Evolutionary conservation across 2,329 filamentous ascomycete species (phyloP).

Genomic region (Exophiala oligosperma): DNA sequence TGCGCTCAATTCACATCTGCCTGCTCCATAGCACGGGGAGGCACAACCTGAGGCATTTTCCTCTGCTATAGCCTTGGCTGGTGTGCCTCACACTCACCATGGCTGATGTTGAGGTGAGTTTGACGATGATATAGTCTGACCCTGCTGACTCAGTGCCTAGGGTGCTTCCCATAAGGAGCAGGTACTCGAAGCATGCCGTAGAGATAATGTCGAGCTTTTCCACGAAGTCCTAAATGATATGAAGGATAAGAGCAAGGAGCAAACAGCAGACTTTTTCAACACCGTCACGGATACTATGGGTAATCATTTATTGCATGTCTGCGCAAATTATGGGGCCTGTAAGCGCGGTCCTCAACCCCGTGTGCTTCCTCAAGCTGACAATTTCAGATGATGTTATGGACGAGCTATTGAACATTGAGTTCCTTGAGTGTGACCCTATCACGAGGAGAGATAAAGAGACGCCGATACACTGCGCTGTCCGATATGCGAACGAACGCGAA

Average conservation of each 20-base stretch:
- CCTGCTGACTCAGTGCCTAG: conserved; percentile 44
- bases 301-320: conserved; percentile 86
- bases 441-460: conserved; percentile 49
- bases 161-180: conserved; percentile 83
- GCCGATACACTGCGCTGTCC: conserved; percentile 46
- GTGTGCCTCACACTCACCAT: conserved; percentile 30
- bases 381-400: conserved; percentile 49
- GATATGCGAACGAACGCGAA: conserved; percentile 49
- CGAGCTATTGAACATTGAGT: conserved; percentile 48
- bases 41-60: neutral
- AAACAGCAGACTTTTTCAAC: conserved; percentile 79
- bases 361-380: conserved; percentile 1
- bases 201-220: conserved; percentile 87
- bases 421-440: conserved; percentile 49
- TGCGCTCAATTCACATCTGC: no score
- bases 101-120: conserved; percentile 45
- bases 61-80: neutral
- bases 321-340: conserved; percentile 84
- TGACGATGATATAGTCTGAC: no score
- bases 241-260: conserved; percentile 57
- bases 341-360: conserved; percentile 35
- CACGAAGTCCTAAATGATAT: conserved; percentile 67
- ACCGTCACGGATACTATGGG: conserved; percentile 81
- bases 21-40: neutral
- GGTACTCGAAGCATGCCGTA: conserved; percentile 87